Conservation (phyloP, 2,329 filamentous ascomycete genomes). For the Colletotrichum kahawae region DNA sequence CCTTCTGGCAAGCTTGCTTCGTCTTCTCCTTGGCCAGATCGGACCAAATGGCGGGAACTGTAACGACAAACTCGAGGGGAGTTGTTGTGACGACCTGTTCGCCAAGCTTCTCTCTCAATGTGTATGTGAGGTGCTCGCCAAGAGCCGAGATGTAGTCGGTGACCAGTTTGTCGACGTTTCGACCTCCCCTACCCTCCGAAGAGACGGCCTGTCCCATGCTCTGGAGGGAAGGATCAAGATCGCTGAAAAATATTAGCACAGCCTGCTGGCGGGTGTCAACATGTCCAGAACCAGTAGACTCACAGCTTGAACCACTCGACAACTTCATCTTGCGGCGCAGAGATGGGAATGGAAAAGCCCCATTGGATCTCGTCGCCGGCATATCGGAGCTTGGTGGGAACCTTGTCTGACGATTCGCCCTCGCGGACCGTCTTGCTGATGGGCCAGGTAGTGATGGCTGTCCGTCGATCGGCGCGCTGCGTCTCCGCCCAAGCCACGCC, state of each 20-base stretch:
- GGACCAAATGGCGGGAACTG: slow-evolving; percentile 65
- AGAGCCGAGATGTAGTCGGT: slow-evolving; percentile 55
- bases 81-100: slow-evolving; percentile 45
- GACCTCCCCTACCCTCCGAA: slow-evolving; percentile 32
- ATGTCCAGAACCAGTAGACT: slow-evolving; percentile 25
- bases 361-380: slow-evolving; percentile 47
- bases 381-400: slow-evolving; percentile 54
- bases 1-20: slow-evolving; percentile 45
- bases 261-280: not conserved
- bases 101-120: slow-evolving; percentile 47
- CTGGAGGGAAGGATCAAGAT: slow-evolving; percentile 41
- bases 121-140: slow-evolving; percentile 51
- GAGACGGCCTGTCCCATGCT: slow-evolving; percentile 33
- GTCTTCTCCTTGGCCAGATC: slow-evolving; percentile 58
- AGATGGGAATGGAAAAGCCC: slow-evolving; percentile 53
- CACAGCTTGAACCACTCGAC: slow-evolving; percentile 58
- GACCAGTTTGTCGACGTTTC: slow-evolving; percentile 43
- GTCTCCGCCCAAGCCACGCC: slow-evolving; percentile 58
- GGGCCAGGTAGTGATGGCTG: slow-evolving; percentile 51
- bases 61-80: slow-evolving; percentile 58
- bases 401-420: slow-evolving; percentile 48
- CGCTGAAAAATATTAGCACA: slow-evolving; percentile 24
- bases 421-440: slow-evolving; percentile 38
- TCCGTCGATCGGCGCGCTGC: slow-evolving; percentile 42
- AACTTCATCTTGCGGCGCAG: slow-evolving; percentile 41